Base-by-base conservation (phyloP, 169 alveolate genomes). In the Cyclospora cayetanensis region DNA sequence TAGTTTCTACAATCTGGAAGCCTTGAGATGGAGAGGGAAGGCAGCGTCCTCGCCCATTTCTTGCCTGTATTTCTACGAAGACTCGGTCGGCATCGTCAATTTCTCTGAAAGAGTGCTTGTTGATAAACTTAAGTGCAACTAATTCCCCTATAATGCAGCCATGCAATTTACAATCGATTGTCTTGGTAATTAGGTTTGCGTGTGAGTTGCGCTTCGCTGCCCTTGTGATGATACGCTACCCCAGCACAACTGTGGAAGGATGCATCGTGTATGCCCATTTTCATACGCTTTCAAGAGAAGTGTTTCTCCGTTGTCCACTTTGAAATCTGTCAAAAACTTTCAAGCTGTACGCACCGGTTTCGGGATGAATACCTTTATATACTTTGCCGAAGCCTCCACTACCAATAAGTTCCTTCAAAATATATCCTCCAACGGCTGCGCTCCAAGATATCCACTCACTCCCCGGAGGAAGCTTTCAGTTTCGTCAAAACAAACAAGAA, bases 361-460 rank as follows among this genome's bases (percentile, higher is more conserved):
- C 91, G 0, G 90, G 80, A n/a, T 90, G 91, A 20, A 90, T 68
- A 20, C 91, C 94, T 43, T 90, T 90, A 82, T 63, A 68, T 41
- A 90, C 94, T 22, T 80, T 83, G 27, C 94, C 94, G 29, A 80
- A 90, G 41, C 94, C 94, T 20, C 94, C 94, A 41, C 88, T 88
- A 4, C 94, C 94, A 4, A 90, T 55, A 15, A 37, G 50, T 42
- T 79, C 91, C 35, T 83, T 50, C 63, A 90, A 53, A 27, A 90
- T 50, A 52, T 90, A 90, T 42, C 93, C 93, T 0, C 90, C 93
- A n/a, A 89, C 85, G 11, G 85, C 90, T 72, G 92, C 55, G 46
- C n/a, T 25, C 12, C 63, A 84, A 4, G 53, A 27, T n/a, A 63
- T 12, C 31, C 42, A 53, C 27, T 27, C 20, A n/a, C n/a, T n/a